Base-by-base conservation (phyloP, 768 basidiomycete genomes). In the Floccularia luteovirens region DNA sequence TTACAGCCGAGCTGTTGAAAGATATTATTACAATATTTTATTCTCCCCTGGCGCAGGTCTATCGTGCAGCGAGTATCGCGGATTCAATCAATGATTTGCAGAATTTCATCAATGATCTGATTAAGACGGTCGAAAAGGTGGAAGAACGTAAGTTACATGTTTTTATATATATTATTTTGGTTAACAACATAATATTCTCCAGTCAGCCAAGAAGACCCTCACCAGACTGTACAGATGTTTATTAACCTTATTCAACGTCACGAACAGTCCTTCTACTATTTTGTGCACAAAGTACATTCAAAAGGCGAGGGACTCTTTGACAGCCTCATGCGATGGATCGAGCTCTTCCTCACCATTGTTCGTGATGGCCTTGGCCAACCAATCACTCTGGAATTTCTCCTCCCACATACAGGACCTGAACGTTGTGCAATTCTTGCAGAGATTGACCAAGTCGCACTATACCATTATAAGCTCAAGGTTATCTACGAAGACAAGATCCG, bases 21-120 rank as follows among this genome's bases (percentile, higher is more conserved):
- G 96, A 99, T 57, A 97, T 99, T 44, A 90, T 99, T 51, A 97
- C 96, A 14, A 98, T 99, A 43, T 99, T 99, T 61, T 99, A 99
- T 59, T 66, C 92, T 1, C 96, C 96, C 2, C 67, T 99, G 19
- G 96, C 96, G 2, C 90, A 94, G 54, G 96, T 98, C 1, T 99
- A 98, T 64, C 81, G 88, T 51, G 96, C 96, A 7, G 96, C 96
- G 4, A 96, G 87, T 56, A 97, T 99, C 39, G 85, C 88, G 8
- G 94, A 98, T 57, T 98, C 93, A 1, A 56, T 99, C 0, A 69
- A 78, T 22, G 96, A 98, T 57, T 52, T 97, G 36, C 96, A 98
- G 61, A 89, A 72, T 50, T 99, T 99, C 54, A 74, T 98, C 51
- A 93, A 85, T 47, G 96, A 99, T 56, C 73, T 99, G 42, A 94